phyloP scores from a whole-genome alignment of 192 early-diverging fungal species.

The Phlyctochytrium arcticum region DNA sequence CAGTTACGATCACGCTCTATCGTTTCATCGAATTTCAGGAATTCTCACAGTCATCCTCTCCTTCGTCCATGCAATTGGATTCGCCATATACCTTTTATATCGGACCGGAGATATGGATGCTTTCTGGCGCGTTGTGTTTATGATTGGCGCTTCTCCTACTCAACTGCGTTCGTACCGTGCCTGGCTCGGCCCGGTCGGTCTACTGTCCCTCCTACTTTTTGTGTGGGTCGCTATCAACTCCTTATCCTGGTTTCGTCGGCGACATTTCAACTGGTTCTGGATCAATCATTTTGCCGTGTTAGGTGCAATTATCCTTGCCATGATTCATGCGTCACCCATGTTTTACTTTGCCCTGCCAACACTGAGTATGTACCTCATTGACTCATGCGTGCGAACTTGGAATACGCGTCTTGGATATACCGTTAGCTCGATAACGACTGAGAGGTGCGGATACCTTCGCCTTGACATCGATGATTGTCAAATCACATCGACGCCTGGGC shows the following conservation, averaged over 20 bases:
- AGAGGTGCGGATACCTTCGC: slow-evolving; percentile 16
- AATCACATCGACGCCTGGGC: slow-evolving; percentile 2
- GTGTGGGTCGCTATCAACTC: slow-evolving; percentile 17
- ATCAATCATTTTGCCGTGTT: slow-evolving; percentile 19
- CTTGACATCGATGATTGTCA: slow-evolving; percentile 21
- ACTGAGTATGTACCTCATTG: slow-evolving; percentile 8
- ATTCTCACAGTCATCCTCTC: slow-evolving; percentile 4
- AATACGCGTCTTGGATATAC: slow-evolving; percentile 1
- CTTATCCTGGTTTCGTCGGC: background rate
- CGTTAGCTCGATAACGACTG: background rate
- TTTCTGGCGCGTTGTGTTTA: background rate
- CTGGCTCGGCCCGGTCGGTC: slow-evolving; percentile 13
- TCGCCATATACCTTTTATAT: background rate
- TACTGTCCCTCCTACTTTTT: slow-evolving; percentile 11
- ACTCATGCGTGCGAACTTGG: slow-evolving; percentile 4
- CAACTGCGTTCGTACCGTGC: background rate
- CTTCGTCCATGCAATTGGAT: background rate
- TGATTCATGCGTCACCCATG: slow-evolving; percentile 23
- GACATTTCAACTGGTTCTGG: slow-evolving; percentile 12
- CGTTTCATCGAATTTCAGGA: slow-evolving; percentile 12
- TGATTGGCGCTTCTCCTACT: background rate
- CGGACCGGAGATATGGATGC: background rate
- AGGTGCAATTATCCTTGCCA: slow-evolving; percentile 6
- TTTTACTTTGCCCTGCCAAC: slow-evolving; percentile 10
- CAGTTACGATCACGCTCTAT: slow-evolving; percentile 9